phyloP scores from a whole-genome alignment of 352 stramenopile genomes.

The Globisporangium nagaii region DNA sequence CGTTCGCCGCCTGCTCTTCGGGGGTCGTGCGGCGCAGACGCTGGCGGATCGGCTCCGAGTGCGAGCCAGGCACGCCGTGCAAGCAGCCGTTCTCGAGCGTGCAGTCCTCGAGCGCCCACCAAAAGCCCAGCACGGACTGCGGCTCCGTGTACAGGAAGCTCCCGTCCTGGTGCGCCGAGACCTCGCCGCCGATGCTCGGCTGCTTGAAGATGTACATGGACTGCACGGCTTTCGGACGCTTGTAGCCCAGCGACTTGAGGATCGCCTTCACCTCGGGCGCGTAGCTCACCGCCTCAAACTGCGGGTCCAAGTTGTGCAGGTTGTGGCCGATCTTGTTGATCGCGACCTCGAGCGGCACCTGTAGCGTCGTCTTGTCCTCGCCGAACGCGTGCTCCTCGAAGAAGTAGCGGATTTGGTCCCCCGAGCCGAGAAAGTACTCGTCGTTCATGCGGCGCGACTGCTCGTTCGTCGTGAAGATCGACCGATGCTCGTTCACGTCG shows the following conservation, averaged over 20 bases:
- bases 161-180: slow-evolving; percentile 95
- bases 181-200: slow-evolving; percentile 88
- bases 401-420: slow-evolving; percentile 92
- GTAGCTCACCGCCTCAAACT: slow-evolving; percentile 86
- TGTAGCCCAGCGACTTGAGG: slow-evolving; percentile 80
- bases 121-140: slow-evolving; percentile 93
- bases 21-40: slow-evolving; percentile 70
- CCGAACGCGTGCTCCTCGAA: slow-evolving; percentile 86
- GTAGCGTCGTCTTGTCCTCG: slow-evolving; percentile 55
- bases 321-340: slow-evolving; percentile 97
- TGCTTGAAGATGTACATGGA: slow-evolving; percentile 99
- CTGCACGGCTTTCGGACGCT: slow-evolving; percentile 88
- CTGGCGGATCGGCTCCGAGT: slow-evolving; percentile 85
- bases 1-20: slow-evolving; percentile 31
- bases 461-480: slow-evolving; percentile 82
- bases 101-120: slow-evolving; percentile 94
- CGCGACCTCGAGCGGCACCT: slow-evolving; percentile 58
- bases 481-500: slow-evolving; percentile 57
- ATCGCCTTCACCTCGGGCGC: slow-evolving; percentile 70
- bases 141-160: slow-evolving; percentile 96
- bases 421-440: slow-evolving; percentile 93
- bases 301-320: slow-evolving; percentile 86
- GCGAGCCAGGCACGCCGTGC: slow-evolving; percentile 89
- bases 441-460: slow-evolving; percentile 80
- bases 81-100: slow-evolving; percentile 94